Conservation (phyloP, 768 basidiomycete species). For the Cubamyces lactineus region DNA sequence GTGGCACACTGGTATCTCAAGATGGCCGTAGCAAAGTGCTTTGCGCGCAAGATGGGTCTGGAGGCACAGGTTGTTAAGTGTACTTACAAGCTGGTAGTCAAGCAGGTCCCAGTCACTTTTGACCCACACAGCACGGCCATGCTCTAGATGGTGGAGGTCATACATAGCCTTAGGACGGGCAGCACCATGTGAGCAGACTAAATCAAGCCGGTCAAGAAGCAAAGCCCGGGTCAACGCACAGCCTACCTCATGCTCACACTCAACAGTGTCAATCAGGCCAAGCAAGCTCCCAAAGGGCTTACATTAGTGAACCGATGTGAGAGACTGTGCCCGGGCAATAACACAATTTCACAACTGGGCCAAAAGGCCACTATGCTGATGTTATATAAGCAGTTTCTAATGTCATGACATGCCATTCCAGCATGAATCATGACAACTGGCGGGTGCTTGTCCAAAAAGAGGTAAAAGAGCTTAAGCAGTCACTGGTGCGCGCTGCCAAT, state of each 20-base stretch:
- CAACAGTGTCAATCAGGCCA: constrained; percentile 26
- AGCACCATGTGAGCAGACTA: constrained; percentile 23
- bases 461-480: constrained; percentile 29
- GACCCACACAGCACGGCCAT: background rate
- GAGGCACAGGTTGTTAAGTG: constrained; percentile 1
- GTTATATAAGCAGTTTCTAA: too few species aligned
- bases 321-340: too few species aligned
- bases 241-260: constrained; percentile 34
- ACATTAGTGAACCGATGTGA: constrained; percentile 24
- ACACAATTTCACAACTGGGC: too few species aligned
- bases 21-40: background rate
- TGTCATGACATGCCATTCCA: too few species aligned
- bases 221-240: constrained; percentile 22
- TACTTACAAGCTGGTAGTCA: constrained; percentile 9
- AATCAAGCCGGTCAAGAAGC: constrained; percentile 31
- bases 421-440: too few species aligned
- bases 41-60: constrained; percentile 13
- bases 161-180: background rate
- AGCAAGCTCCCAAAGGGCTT: constrained; percentile 30
- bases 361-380: too few species aligned
- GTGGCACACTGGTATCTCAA: constrained; percentile 1
- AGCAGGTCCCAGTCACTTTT: constrained; percentile 6
- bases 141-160: background rate
- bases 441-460: constrained; percentile 20
- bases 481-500: constrained; percentile 37